These are phyloP conservation scores for Dactylellina cionopaga DNA, from an alignment of 2,329 filamentous ascomycete genomes.

Conservation along the genomic window DNA sequence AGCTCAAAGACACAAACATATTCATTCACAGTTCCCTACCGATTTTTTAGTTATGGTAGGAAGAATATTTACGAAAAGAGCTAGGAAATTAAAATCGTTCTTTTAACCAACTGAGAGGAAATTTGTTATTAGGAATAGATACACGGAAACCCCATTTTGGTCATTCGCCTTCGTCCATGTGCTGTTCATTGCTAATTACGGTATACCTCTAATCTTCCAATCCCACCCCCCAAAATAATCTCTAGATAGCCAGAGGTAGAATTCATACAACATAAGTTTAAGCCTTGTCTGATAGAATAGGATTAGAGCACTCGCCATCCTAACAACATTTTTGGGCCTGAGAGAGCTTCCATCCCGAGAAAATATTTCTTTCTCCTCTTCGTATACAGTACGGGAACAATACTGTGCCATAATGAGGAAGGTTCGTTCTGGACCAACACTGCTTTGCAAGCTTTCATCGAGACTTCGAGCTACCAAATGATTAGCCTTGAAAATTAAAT, in stretches of 20 bases:
- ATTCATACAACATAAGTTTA: conserved; percentile 34
- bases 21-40: too few relatives aligned
- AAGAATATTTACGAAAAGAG: too few relatives aligned
- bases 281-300: conserved; percentile 27
- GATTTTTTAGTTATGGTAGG: too few relatives aligned
- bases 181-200: too few relatives aligned
- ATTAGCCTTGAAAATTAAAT: conserved; percentile 11
- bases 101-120: too few relatives aligned
- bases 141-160: too few relatives aligned
- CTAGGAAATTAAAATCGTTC: neutral
- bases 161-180: too few relatives aligned
- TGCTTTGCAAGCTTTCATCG: conserved; percentile 87
- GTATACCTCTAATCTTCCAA: neutral
- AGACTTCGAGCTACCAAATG: conserved; percentile 72
- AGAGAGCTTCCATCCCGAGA: conserved; percentile 67
- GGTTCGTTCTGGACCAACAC: conserved; percentile 71
- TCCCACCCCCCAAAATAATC: neutral
- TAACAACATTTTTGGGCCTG: conserved; percentile 69
- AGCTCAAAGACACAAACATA: too few relatives aligned
- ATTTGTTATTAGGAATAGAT: too few relatives aligned
- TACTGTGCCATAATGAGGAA: conserved; percentile 77
- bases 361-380: conserved; percentile 72
- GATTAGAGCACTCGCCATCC: conserved; percentile 54
- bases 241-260: conserved; percentile 18
- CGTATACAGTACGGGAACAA: conserved; percentile 73